phyloP scores from a whole-genome alignment of 306 rosid species.

The Dryas octopetala region DNA sequence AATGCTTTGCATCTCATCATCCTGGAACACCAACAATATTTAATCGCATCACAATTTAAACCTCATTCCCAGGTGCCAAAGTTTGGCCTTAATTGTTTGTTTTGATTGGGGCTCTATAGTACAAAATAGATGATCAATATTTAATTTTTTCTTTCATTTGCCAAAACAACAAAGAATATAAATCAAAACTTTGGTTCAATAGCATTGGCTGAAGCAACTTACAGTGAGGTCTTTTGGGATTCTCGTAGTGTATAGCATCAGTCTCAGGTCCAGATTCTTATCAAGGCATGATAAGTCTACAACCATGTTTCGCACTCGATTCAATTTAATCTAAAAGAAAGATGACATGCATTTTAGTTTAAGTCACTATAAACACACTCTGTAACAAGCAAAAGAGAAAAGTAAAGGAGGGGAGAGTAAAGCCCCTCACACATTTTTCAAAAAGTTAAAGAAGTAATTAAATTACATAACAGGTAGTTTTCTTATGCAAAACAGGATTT shows the following conservation, averaged over 20 bases:
- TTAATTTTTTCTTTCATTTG: neutral
- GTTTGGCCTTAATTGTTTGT: no score
- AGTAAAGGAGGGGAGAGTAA: no score
- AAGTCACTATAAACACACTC: neutral
- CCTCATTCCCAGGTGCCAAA: neutral
- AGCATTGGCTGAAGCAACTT: neutral
- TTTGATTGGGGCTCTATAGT: neutral
- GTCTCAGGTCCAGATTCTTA: slow-evolving; percentile 51
- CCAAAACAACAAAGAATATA: neutral
- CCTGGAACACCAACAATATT: slow-evolving; percentile 24
- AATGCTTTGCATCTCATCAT: slow-evolving; percentile 46
- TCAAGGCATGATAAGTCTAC: slow-evolving; percentile 39
- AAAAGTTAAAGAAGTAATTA: no score
- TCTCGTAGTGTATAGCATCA: slow-evolving; percentile 36
- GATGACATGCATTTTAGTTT: neutral
- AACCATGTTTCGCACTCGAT: slow-evolving; percentile 41
- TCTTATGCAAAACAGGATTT: no score
- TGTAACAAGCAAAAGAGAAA: neutral
- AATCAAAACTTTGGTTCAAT: neutral
- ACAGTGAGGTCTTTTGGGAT: slow-evolving; percentile 26
- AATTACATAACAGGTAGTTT: no score
- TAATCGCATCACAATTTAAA: neutral
- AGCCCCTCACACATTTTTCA: no score
- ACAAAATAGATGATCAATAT: no score
- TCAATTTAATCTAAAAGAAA: slow-evolving; percentile 34